A percentile compares a stretch with the other conserved stretches of the same genome.
These are phyloP conservation scores for Halophytophthora polymorphica DNA, from an alignment of 352 stramenopile genomes.

Conservation along the genomic window DNA sequence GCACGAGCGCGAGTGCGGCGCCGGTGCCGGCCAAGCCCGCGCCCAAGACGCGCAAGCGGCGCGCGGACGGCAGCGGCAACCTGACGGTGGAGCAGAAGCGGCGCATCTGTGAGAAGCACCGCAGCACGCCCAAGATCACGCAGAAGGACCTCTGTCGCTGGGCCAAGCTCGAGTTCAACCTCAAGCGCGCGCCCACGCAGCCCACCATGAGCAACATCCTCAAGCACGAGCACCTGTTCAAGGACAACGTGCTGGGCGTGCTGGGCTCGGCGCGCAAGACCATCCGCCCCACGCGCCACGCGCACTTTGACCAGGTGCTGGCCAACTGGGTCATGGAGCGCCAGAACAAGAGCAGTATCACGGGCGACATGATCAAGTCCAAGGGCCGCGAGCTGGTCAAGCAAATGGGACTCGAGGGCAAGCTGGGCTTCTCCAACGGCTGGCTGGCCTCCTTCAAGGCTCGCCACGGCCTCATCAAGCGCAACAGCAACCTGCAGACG, in stretches of 20 bases:
- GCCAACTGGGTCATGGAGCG: conserved; percentile 89
- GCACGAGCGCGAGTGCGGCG: background rate
- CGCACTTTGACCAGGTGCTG: conserved; percentile 82
- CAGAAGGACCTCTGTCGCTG: conserved; percentile 86
- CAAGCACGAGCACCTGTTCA: conserved; percentile 86
- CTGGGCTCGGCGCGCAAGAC: conserved; percentile 80
- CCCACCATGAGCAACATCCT: conserved; percentile 83
- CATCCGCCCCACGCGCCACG: conserved; percentile 71
- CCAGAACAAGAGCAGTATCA: conserved; percentile 87
- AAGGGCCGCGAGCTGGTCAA: conserved; percentile 80
- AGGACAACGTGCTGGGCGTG: conserved; percentile 78
- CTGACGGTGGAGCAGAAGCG: conserved; percentile 87
- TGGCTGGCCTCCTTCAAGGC: conserved; percentile 86
- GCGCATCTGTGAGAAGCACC: conserved; percentile 87
- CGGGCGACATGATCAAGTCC: conserved; percentile 87
- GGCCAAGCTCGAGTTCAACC: conserved; percentile 88
- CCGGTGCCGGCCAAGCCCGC: conserved; percentile 4
- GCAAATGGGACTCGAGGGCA: conserved; percentile 80
- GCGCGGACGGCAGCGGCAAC: conserved; percentile 69
- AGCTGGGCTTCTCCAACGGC: conserved; percentile 84
- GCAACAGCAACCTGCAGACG: conserved; percentile 33
- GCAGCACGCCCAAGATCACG: conserved; percentile 83
- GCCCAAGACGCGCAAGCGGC: conserved; percentile 31
- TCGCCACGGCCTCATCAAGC: conserved; percentile 78
- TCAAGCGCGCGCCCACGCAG: conserved; percentile 78